A percentile compares a stretch with the other conserved stretches of the same genome.
These are phyloP conservation scores for Chlorella sorokiniana DNA, from an alignment of 139 green algal genomes.

Conservation along the genomic window DNA sequence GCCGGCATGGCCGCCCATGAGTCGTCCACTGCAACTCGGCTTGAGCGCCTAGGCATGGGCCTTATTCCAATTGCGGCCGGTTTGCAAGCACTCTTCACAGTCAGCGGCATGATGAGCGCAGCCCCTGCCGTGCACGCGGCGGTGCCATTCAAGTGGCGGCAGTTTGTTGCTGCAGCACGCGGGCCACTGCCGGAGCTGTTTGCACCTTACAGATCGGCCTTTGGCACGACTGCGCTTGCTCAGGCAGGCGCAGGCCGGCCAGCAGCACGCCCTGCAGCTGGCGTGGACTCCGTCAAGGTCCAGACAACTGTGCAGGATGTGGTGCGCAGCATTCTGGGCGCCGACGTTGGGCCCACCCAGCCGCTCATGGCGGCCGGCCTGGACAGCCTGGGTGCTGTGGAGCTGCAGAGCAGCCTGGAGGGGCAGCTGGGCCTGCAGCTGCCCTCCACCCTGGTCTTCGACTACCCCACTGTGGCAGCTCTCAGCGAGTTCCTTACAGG, in stretches of 20 bases:
- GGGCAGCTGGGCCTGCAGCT: conserved; percentile 52
- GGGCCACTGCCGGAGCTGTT: conserved; percentile 37
- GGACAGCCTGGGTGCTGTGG: conserved; percentile 61
- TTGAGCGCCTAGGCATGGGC: conserved; percentile 76
- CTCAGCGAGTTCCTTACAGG: conserved; percentile 30
- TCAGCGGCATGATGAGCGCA: conserved; percentile 1
- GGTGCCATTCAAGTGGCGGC: conserved; percentile 47
- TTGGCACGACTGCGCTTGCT: too few relatives aligned
- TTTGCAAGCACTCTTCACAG: neutral
- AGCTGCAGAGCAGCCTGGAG: conserved; percentile 58
- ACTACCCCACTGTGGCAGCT: conserved; percentile 68
- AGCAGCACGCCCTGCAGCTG: too few relatives aligned
- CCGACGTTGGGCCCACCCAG: conserved; percentile 2
- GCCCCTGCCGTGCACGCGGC: conserved; percentile 31
- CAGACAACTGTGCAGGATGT: conserved; percentile 21
- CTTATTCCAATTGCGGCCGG: neutral
- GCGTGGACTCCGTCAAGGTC: conserved; percentile 17
- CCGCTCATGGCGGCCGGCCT: conserved; percentile 62
- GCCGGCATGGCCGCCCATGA: conserved; percentile 82
- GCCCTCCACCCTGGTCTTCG: conserved; percentile 71
- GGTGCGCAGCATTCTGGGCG: conserved; percentile 33
- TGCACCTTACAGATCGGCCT: neutral
- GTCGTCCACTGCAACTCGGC: conserved; percentile 43
- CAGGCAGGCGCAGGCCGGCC: neutral
- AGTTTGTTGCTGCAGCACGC: conserved; percentile 35